A percentile compares a stretch with the other conserved stretches of the same genome.
Conservation (phyloP, 139 green algal species). For the Closterium sp. region DNA sequence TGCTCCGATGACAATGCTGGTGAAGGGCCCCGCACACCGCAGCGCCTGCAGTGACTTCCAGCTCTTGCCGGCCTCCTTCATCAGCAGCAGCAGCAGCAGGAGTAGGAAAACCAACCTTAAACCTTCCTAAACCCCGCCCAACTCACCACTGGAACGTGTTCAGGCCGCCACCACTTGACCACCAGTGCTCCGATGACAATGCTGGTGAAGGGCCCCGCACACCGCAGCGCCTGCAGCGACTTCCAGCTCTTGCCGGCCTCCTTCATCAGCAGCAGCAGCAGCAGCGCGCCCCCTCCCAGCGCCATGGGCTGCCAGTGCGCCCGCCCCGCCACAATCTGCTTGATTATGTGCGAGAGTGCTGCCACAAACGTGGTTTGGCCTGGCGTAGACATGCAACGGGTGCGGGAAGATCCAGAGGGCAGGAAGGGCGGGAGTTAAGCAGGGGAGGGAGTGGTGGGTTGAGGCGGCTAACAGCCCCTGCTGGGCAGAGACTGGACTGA, state of each 20-base stretch:
- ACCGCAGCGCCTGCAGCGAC: not conserved
- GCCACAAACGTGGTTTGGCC: not conserved
- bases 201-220: constrained; percentile 3
- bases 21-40: no score
- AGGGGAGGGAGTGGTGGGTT: no score
- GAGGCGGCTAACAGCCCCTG: no score
- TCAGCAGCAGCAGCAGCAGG: no score
- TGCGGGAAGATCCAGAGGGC: no score
- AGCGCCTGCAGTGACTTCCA: no score
- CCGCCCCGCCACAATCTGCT: not conserved
- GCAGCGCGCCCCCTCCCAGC: not conserved
- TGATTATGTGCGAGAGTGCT: not conserved
- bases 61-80: no score
- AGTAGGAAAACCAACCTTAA: not conserved
- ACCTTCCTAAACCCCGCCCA: not conserved
- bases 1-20: no score
- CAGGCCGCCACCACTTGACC: not conserved
- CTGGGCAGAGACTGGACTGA: no score
- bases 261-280: not conserved
- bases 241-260: not conserved
- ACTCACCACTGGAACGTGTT: not conserved
- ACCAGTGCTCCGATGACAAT: not conserved
- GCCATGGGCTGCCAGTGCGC: not conserved
- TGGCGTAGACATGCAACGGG: no score
- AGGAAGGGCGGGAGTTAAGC: no score